Base-by-base conservation (phyloP, 495 filamentous ascomycete genomes). In the Aspergillus funiculosus region DNA sequence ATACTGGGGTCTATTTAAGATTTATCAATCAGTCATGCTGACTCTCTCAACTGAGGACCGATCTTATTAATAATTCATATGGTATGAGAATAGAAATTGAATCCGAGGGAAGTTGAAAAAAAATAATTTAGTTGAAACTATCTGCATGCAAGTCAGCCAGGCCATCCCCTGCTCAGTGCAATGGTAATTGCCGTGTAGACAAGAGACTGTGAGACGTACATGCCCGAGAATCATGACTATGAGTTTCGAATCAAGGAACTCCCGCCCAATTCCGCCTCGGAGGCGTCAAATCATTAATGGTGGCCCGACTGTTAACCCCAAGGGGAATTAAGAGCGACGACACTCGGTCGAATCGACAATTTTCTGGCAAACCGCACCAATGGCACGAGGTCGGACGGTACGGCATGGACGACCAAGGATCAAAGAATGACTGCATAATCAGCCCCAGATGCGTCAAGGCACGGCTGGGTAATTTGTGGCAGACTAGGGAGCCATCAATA, bases 221-320 rank as follows among this genome's bases (percentile, higher is more conserved):
- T 14, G 10, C 28, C 24, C 40, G 37, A 27, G 21, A 41, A 54
- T 48, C 53, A 42, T 58, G 46, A 40, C 38, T 48, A 45, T 43
- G 25, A 37, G 30, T 31, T 39, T 53, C 55, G 51, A 58, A 48
- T 54, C 48, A 52, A 52, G 24, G 21, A 21, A 35, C 15, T 17
- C 21, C 34, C 20, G 39, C 38, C 25, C 28, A 35, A 48, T 44
- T 36, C 43, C 32, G 20, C 38, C 46, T 52, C 51, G 47, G 44
- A 21, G 29, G 34, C 45, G 40, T 50, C 57, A 49, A 55, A 49
- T n/a, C n/a, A n/a, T n/a, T n/a, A n/a, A n/a, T 51, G 35, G 51
- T 27, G 18, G 37, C 41, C 42, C 39, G 49, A 45, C 47, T 34
- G 43, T 54, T 46, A 29, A 30, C 39, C 31, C 37, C 15, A 46